Percentiles rank a stretch among this genome's conserved stretches.
These are phyloP conservation scores for Chernovozyma sophiae-reginae DNA, from an alignment of 1,139 yeast species.

Conservation along the genomic window DNA sequence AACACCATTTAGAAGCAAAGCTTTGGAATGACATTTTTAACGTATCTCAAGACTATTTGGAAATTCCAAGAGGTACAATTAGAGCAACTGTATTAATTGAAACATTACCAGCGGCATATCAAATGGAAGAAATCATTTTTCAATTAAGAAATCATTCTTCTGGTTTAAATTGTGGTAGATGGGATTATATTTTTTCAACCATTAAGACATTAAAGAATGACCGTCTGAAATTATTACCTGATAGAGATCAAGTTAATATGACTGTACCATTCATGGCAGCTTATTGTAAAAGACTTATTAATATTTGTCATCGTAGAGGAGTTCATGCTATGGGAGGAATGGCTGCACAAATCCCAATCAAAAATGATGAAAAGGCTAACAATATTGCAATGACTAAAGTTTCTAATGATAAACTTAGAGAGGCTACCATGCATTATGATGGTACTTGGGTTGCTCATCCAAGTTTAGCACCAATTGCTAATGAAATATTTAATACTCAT, in stretches of 20 bases:
- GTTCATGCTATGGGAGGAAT: constrained; percentile 30
- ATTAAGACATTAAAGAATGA: constrained; percentile 23
- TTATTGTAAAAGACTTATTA: constrained; percentile 23
- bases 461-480: constrained; percentile 16
- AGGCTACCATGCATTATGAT: constrained; percentile 16
- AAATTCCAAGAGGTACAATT: constrained; percentile 22
- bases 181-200: constrained; percentile 28
- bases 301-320: constrained; percentile 26
- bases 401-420: constrained; percentile 21
- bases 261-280: constrained; percentile 25
- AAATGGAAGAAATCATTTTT: constrained; percentile 28
- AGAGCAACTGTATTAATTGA: constrained; percentile 29
- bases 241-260: constrained; percentile 25
- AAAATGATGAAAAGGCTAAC: constrained; percentile 21
- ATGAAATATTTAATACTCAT: constrained; percentile 13
- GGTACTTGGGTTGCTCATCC: constrained; percentile 21
- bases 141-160: constrained; percentile 25
- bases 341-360: constrained; percentile 31
- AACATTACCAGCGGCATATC: constrained; percentile 29
- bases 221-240: constrained; percentile 22
- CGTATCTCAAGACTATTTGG: constrained; percentile 21
- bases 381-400: constrained; percentile 23
- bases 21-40: constrained; percentile 28
- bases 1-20: constrained; percentile 27
- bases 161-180: constrained; percentile 29